phyloP scores from a whole-genome alignment of 2,329 filamentous ascomycete genomes.

The Alternaria sp. region DNA sequence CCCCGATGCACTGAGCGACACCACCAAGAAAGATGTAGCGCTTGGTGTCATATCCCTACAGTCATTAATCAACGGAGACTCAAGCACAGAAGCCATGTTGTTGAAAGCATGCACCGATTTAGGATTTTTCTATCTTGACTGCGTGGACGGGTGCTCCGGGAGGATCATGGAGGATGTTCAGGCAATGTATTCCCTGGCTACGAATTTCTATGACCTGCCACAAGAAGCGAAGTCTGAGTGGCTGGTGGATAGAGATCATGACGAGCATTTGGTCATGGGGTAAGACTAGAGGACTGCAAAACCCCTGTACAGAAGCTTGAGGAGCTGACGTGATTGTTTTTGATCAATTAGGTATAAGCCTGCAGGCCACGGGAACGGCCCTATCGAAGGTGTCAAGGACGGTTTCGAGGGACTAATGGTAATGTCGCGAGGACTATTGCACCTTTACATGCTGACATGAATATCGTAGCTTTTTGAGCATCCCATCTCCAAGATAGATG shows the following conservation, averaged over 20 bases:
- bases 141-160: background rate
- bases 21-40: background rate
- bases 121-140: background rate
- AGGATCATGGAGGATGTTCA: background rate
- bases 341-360: background rate
- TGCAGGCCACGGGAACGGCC: background rate
- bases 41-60: background rate
- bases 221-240: background rate
- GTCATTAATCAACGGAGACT: background rate
- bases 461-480: background rate
- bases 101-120: background rate
- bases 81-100: background rate
- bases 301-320: background rate
- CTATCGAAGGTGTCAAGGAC: constrained; percentile 3
- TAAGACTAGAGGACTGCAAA: background rate
- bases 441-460: background rate
- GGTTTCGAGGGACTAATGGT: background rate
- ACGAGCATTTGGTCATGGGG: constrained; percentile 3
- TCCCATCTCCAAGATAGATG: background rate
- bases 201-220: background rate
- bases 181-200: background rate
- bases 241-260: constrained; percentile 1
- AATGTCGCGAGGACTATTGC: background rate
- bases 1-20: background rate
- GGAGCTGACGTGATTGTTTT: background rate